Percentiles rank a stretch among this genome's conserved stretches.
These are phyloP conservation scores for Straminergon stramineum DNA, from an alignment of 225 moss, liverwort and hornwort species.

Conservation along the genomic window DNA sequence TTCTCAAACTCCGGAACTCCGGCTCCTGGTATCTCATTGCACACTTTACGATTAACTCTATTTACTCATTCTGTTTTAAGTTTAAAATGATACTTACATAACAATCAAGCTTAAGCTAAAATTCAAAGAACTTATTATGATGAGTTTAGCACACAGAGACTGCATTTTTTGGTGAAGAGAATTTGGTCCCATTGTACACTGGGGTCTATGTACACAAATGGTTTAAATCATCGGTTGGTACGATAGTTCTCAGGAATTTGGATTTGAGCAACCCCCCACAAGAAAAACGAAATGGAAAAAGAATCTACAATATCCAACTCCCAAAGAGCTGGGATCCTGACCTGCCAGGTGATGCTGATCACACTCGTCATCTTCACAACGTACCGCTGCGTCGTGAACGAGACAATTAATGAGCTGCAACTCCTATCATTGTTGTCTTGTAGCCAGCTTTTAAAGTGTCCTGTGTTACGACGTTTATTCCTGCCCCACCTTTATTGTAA, in stretches of 20 bases:
- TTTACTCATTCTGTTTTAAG: too few relatives aligned
- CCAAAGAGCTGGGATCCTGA: not conserved
- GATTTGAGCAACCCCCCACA: not conserved
- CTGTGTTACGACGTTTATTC: not conserved
- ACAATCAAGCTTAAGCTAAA: not conserved
- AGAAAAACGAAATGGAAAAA: not conserved
- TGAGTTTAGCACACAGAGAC: not conserved
- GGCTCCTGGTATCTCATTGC: too few relatives aligned
- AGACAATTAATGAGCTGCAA: not conserved
- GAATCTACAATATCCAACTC: not conserved
- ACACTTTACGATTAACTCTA: too few relatives aligned
- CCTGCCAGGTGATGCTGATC: not conserved
- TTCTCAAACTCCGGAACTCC: too few relatives aligned
- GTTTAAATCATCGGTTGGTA: not conserved
- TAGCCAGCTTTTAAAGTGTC: not conserved
- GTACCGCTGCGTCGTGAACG: not conserved
- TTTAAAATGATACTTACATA: not conserved
- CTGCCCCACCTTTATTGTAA: not conserved
- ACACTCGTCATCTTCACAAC: slow-evolving; percentile 17
- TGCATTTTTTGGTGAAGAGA: too few relatives aligned
- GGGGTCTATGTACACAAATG: not conserved
- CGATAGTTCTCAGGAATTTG: not conserved
- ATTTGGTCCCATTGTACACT: not conserved
- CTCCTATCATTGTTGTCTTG: not conserved
- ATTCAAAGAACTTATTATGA: not conserved